These are phyloP conservation scores for Fusarium sp. DNA, from an alignment of 2,329 filamentous ascomycete species.

Conservation along the genomic window DNA sequence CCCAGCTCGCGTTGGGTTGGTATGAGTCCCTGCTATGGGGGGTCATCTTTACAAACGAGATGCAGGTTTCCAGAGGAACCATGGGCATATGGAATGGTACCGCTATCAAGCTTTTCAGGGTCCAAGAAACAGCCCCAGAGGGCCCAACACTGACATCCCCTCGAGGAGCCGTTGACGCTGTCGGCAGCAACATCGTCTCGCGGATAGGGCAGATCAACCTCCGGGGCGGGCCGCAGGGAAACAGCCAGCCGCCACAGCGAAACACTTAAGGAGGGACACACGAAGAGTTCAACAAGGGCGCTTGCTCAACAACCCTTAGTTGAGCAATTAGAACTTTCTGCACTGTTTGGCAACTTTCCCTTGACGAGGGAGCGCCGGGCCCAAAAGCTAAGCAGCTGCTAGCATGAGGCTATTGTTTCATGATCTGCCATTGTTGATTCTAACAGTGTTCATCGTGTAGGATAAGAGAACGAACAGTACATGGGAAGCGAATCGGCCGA, in stretches of 20 bases:
- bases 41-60: constrained; percentile 89
- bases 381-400: neutral
- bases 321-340: neutral
- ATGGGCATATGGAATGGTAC: constrained; percentile 96
- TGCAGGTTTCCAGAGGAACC: constrained; percentile 85
- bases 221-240: constrained; percentile 54
- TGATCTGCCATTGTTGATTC: constrained; percentile 1
- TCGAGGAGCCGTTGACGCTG: constrained; percentile 89
- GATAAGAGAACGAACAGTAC: constrained; percentile 1
- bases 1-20: constrained; percentile 88
- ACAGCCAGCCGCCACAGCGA: constrained; percentile 27
- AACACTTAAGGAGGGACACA: constrained; percentile 14
- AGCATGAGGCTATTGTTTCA: constrained; percentile 19
- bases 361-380: constrained; percentile 1
- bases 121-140: constrained; percentile 83
- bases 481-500: neutral
- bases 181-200: constrained; percentile 88
- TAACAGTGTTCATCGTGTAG: constrained; percentile 4
- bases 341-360: neutral
- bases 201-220: constrained; percentile 85
- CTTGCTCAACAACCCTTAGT: neutral
- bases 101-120: constrained; percentile 84
- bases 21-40: constrained; percentile 96
- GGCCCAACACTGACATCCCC: constrained; percentile 86
- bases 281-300: neutral